Conservation (phyloP, 495 filamentous ascomycete species). For the Tricharina praecox region DNA sequence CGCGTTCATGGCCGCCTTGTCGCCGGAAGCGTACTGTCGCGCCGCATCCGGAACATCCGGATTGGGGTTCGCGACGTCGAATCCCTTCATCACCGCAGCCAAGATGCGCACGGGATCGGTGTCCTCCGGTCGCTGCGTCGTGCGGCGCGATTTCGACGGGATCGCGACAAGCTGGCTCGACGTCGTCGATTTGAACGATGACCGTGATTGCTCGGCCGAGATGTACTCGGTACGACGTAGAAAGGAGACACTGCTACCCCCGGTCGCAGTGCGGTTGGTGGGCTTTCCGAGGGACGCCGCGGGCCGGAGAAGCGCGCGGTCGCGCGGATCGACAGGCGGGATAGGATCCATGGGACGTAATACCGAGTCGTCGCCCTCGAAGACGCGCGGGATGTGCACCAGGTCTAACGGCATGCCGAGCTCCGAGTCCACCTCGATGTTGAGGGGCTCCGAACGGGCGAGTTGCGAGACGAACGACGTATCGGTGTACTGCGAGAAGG, state of each 20-base stretch:
- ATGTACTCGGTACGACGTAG: slow-evolving; percentile 93
- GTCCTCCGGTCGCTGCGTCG: slow-evolving; percentile 43
- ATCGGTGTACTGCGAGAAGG: slow-evolving; percentile 70
- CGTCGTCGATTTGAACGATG: slow-evolving; percentile 26
- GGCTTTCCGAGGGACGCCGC: slow-evolving; percentile 70
- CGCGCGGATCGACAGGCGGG: slow-evolving; percentile 58
- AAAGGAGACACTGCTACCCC: slow-evolving; percentile 57
- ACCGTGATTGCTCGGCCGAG: slow-evolving; percentile 45
- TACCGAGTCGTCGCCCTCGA: slow-evolving; percentile 85
- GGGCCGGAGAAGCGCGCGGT: slow-evolving; percentile 62
- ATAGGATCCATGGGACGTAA: slow-evolving; percentile 58
- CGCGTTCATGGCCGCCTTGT: slow-evolving; percentile 40
- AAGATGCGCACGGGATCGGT: slow-evolving; percentile 65
- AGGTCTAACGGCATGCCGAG: slow-evolving; percentile 94
- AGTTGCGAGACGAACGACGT: slow-evolving; percentile 75
- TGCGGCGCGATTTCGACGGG: slow-evolving; percentile 30
- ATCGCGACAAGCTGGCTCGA: slow-evolving; percentile 27
- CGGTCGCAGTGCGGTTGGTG: slow-evolving; percentile 38
- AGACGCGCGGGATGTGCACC: slow-evolving; percentile 82
- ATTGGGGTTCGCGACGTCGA: slow-evolving; percentile 63
- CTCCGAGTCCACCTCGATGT: slow-evolving; percentile 94
- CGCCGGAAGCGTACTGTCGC: slow-evolving; percentile 34
- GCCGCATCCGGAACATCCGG: too few species aligned
- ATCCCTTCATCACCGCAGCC: slow-evolving; percentile 65
- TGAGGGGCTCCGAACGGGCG: slow-evolving; percentile 77